Evolutionary conservation across 306 rosid species (phyloP), one percentile per base, ranked within the genome.

Genomic region (Medicago ruthenica): DNA sequence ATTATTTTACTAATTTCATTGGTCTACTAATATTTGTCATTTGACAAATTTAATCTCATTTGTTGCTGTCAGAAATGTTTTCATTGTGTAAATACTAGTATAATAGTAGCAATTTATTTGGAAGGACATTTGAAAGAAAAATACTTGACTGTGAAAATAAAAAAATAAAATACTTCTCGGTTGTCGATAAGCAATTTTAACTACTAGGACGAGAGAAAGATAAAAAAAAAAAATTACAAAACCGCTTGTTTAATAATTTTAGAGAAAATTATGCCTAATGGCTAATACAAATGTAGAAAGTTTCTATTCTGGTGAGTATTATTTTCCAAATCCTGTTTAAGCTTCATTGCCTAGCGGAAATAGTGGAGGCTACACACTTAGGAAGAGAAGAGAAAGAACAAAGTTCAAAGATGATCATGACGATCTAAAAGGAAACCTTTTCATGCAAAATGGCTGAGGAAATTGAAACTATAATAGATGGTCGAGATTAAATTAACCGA

Each of bases 401-500:
- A 45, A 57, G 62, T 65, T 50, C 36, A 14, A 41, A 58, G 58
- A 42, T 51, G 31, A 59, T 44, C 70, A 20, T 17, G 41, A 51
- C 39, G 24, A 53, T 78, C 73, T 59, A 69, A 80, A 83, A 40
- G 40, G 62, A 41, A 41, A 69, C 64, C 20, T 70, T 55, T 48
- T 21, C 57, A 60, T 13, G 58, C 61, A 80, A 82, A 66, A 47
- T 66, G 51, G 44, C 67, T 80, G 20, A 42, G 73, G 70, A 37
- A 78, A 82, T 45, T 78, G 81, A 82, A 57, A 74, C 58, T 61
- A 66, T n/a, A n/a, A n/a, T n/a, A n/a, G n/a, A n/a, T n/a, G n/a
- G n/a, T n/a, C n/a, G n/a, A n/a, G n/a, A n/a, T n/a, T n/a, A n/a
- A n/a, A n/a, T n/a, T n/a, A n/a, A n/a, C 73, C 16, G 67, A 67